These are phyloP conservation scores for Fusarium anthophilum DNA, from an alignment of 2,329 filamentous ascomycete genomes.

Conservation along the genomic window DNA sequence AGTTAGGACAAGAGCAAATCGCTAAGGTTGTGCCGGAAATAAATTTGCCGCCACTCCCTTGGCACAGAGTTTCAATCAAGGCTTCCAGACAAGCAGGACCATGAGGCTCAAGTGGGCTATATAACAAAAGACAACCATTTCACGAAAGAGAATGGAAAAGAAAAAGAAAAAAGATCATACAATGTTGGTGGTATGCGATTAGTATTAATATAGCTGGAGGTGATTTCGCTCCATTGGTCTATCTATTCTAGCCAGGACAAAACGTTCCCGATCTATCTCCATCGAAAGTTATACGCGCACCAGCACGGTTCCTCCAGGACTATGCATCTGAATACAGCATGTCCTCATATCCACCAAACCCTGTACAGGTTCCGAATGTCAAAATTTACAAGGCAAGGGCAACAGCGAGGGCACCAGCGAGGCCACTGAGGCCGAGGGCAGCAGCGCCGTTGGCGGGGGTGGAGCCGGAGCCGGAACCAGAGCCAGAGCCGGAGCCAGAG, in stretches of 20 bases:
- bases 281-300: slow-evolving; percentile 38
- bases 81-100: background rate
- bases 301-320: slow-evolving; percentile 34
- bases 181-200: slow-evolving; percentile 37
- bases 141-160: no score
- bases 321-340: background rate
- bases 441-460: slow-evolving; percentile 32
- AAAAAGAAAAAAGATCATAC: background rate
- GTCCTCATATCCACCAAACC: slow-evolving; percentile 20
- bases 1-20: background rate
- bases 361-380: background rate
- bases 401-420: slow-evolving; percentile 37
- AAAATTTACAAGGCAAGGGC: slow-evolving; percentile 40
- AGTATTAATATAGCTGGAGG: slow-evolving; percentile 42
- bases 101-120: background rate
- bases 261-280: slow-evolving; percentile 29
- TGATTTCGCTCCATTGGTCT: slow-evolving; percentile 33
- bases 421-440: slow-evolving; percentile 32
- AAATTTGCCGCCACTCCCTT: background rate
- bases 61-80: background rate
- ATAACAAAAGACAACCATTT: no score
- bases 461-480: background rate
- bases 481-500: background rate
- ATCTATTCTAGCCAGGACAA: slow-evolving; percentile 32
- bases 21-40: background rate